These are phyloP conservation scores for Arbutus unedo DNA, from an alignment of 148 eudicot genomes.

Conservation along the genomic window DNA sequence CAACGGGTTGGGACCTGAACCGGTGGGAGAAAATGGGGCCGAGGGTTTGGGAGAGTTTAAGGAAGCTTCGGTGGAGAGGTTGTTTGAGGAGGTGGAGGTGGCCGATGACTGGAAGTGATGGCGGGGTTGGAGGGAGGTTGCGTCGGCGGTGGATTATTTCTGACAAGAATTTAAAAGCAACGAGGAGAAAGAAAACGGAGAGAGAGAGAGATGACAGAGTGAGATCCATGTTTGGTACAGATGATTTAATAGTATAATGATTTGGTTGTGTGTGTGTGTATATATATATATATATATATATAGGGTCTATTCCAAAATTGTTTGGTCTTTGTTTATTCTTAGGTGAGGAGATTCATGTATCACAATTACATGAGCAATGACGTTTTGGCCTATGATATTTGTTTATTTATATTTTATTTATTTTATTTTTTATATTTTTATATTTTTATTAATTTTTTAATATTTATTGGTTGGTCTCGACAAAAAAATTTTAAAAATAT, in stretches of 20 bases:
- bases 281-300: too few relatives aligned
- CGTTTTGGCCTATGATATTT: too few relatives aligned
- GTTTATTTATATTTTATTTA: too few relatives aligned
- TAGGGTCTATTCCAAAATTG: too few relatives aligned
- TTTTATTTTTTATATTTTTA: too few relatives aligned
- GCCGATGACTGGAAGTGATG: constrained; percentile 7
- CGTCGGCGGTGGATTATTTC: not conserved
- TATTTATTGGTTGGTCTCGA: too few relatives aligned
- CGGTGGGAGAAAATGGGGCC: constrained; percentile 2
- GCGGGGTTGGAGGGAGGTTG: constrained; percentile 17
- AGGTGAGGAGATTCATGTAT: too few relatives aligned
- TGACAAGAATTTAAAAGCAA: not conserved
- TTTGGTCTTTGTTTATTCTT: too few relatives aligned
- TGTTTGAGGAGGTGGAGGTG: constrained; percentile 17
- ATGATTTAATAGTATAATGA: not conserved
- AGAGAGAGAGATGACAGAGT: not conserved
- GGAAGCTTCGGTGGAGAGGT: constrained; percentile 8
- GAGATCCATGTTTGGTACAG: not conserved
- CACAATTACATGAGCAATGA: too few relatives aligned
- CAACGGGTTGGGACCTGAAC: not conserved
- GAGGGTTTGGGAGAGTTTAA: not conserved
- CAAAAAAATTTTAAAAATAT: too few relatives aligned
- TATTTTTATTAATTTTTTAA: too few relatives aligned
- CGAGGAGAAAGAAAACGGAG: not conserved
- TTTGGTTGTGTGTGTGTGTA: not conserved